A percentile compares a stretch with the other conserved stretches of the same genome.
These are phyloP conservation scores for Artemisia annua DNA, from an alignment of 129 eudicot species.

Conservation along the genomic window DNA sequence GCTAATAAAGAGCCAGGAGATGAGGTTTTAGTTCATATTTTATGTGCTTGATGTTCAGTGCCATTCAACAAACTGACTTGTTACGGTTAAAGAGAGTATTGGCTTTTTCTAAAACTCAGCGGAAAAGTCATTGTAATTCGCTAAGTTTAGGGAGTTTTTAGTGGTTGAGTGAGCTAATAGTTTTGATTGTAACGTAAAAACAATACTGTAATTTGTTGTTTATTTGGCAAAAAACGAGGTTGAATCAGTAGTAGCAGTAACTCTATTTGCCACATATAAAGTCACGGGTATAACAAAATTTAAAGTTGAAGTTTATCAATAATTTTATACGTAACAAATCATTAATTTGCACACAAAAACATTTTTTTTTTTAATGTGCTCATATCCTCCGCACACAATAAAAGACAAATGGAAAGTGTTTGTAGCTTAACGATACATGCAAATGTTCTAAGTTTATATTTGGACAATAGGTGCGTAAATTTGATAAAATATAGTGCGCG, in stretches of 20 bases:
- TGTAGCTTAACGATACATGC: no score
- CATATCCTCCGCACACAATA: no score
- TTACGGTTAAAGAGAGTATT: constrained; percentile 14
- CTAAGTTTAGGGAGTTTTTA: constrained; percentile 14
- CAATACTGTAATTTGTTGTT: not conserved
- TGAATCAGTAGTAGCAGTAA: constrained; percentile 6
- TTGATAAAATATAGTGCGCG: no score
- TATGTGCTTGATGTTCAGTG: not conserved
- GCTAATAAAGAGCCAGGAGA: not conserved
- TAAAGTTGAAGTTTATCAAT: not conserved
- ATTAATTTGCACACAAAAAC: no score
- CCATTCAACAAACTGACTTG: not conserved
- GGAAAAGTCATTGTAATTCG: constrained; percentile 17
- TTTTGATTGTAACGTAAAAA: constrained; percentile 18
- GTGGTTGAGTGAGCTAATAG: constrained; percentile 1
- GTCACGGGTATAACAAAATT: constrained; percentile 12
- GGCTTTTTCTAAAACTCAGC: constrained; percentile 8
- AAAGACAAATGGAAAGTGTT: no score
- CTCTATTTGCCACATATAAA: constrained; percentile 19
- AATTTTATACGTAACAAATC: no score
- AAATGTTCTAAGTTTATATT: no score
- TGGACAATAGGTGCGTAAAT: no score
- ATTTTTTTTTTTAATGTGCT: no score
- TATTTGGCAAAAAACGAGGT: constrained; percentile 28
- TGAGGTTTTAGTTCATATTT: not conserved